phyloP scores from a whole-genome alignment of 805 yeast species.

The Grigorovia transvaalensis region DNA sequence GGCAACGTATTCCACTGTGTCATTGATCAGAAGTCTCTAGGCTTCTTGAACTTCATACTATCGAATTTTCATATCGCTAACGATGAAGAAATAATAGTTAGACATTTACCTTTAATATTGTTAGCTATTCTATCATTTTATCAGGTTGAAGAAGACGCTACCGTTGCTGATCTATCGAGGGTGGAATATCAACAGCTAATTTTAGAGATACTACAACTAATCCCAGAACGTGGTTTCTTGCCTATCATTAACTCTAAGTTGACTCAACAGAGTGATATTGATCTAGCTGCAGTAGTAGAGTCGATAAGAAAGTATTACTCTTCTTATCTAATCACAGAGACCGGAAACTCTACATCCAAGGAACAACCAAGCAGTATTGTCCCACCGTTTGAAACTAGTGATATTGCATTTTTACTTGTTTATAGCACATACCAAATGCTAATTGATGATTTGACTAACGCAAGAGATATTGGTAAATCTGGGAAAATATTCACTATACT shows the following conservation, averaged over 20 bases:
- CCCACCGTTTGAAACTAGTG: conserved; percentile 34
- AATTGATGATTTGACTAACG: conserved; percentile 12
- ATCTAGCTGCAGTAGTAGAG: conserved; percentile 15
- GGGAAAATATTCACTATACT: conserved; percentile 30
- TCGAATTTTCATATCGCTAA: conserved; percentile 52
- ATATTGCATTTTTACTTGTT: conserved; percentile 35
- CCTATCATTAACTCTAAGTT: conserved; percentile 38
- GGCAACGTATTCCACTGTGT: conserved; percentile 37
- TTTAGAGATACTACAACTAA: conserved; percentile 36
- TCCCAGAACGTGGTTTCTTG: conserved; percentile 55
- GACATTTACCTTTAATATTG: conserved; percentile 66
- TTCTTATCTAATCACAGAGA: conserved; percentile 6
- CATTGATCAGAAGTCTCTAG: conserved; percentile 29
- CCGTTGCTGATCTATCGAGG: neutral
- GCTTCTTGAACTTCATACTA: conserved; percentile 49
- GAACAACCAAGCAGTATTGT: conserved; percentile 10
- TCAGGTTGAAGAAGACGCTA: conserved; percentile 6
- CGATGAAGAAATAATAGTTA: conserved; percentile 77
- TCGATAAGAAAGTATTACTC: conserved; percentile 30
- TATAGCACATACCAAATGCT: conserved; percentile 23
- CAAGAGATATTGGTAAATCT: conserved; percentile 22
- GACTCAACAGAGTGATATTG: conserved; percentile 7
- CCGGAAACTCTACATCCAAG: conserved; percentile 7
- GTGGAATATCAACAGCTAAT: conserved; percentile 12
- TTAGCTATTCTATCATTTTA: conserved; percentile 34